phyloP scores from a whole-genome alignment of 352 stramenopile species.

The Phytopythium oedochilum region DNA sequence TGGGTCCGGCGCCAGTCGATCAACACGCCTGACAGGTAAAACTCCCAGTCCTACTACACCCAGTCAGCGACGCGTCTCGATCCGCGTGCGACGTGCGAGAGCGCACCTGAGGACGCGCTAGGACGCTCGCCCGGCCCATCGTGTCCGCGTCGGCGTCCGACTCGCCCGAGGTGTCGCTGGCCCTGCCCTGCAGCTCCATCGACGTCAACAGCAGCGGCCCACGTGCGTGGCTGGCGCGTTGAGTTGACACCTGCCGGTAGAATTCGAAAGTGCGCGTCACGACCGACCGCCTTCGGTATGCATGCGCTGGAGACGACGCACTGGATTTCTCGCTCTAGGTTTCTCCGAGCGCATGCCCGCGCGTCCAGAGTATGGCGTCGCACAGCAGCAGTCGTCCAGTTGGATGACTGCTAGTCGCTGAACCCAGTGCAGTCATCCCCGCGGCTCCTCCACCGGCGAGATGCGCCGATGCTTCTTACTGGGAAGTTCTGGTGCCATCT shows the following conservation, averaged over 20 bases:
- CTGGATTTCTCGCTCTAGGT: too few species aligned
- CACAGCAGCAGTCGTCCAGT: too few species aligned
- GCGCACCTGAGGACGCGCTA: neutral
- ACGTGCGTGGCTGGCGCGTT: neutral
- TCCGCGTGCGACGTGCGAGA: neutral
- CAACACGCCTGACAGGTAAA: neutral
- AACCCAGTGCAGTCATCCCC: neutral
- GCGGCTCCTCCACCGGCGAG: neutral
- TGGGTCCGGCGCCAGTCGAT: neutral
- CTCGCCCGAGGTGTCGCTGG: conserved; percentile 1
- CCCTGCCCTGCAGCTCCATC: neutral
- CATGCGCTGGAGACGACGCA: too few species aligned
- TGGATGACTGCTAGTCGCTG: neutral
- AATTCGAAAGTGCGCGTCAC: neutral
- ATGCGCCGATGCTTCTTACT: too few species aligned
- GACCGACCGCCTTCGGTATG: too few species aligned
- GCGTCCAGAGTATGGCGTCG: too few species aligned
- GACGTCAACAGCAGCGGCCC: neutral
- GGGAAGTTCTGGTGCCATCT: neutral
- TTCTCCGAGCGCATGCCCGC: too few species aligned
- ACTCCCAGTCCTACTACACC: neutral
- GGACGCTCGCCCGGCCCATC: neutral
- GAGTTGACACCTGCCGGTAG: neutral
- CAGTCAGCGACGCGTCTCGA: neutral
- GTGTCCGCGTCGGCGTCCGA: neutral